Conservation (phyloP, 306 rosid species). For the Vigna unguiculata region DNA sequence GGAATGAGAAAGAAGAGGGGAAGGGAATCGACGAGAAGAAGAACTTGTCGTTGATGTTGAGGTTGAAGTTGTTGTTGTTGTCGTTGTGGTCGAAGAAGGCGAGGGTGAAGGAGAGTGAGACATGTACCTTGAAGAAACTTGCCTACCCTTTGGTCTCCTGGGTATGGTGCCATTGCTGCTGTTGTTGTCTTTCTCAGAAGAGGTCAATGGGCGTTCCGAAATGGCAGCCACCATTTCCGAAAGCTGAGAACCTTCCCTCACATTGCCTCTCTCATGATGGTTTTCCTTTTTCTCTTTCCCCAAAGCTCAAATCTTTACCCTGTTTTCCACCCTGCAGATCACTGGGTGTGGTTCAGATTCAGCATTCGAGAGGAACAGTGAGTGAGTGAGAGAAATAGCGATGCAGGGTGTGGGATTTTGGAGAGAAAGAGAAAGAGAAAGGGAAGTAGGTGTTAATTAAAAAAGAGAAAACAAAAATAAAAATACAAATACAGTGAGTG, state of each 20-base stretch:
- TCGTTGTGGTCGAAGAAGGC: slow-evolving; percentile 62
- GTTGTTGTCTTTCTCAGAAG: slow-evolving; percentile 59
- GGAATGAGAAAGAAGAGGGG: slow-evolving; percentile 88
- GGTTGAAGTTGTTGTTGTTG: slow-evolving; percentile 49
- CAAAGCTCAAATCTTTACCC: slow-evolving; percentile 35
- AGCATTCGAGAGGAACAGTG: slow-evolving; percentile 52
- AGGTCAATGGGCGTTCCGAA: slow-evolving; percentile 63
- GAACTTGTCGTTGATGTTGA: slow-evolving; percentile 65
- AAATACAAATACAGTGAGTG: background rate
- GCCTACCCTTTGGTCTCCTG: slow-evolving; percentile 76
- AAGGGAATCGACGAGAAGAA: slow-evolving; percentile 81
- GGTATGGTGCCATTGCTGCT: slow-evolving; percentile 48
- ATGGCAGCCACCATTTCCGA: slow-evolving; percentile 90
- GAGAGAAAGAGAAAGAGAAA: slow-evolving; percentile 46
- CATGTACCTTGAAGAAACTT: slow-evolving; percentile 96
- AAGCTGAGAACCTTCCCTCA: slow-evolving; percentile 49
- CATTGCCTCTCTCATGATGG: slow-evolving; percentile 52
- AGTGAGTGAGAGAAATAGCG: slow-evolving; percentile 41
- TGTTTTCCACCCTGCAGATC: slow-evolving; percentile 38
- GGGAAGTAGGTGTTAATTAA: slow-evolving; percentile 50
- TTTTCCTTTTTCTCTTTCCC: slow-evolving; percentile 28
- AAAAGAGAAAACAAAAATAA: background rate
- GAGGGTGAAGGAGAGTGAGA: slow-evolving; percentile 86
- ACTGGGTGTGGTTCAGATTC: slow-evolving; percentile 56
- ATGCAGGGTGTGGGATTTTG: slow-evolving; percentile 38